phyloP scores from a whole-genome alignment of 2,329 filamentous ascomycete species.

The Colletotrichum orbiculare region DNA sequence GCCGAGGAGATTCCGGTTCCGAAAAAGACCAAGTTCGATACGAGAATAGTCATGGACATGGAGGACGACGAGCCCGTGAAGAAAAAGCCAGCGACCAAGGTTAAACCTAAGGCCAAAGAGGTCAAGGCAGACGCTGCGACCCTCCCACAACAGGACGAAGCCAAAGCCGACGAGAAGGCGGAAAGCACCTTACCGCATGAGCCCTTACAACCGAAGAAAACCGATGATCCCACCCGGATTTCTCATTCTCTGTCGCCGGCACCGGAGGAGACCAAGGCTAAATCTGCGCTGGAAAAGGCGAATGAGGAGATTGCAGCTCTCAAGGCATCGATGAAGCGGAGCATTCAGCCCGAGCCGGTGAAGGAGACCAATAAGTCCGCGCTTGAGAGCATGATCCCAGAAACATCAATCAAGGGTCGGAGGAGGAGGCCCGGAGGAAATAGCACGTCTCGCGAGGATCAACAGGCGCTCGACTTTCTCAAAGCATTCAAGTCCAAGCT shows the following conservation, averaged over 20 bases:
- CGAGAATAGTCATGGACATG: slow-evolving; percentile 74
- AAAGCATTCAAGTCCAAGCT: slow-evolving; percentile 84
- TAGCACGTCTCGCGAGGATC: slow-evolving; percentile 67
- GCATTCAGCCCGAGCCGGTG: slow-evolving; percentile 60
- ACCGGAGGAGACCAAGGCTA: slow-evolving; percentile 47
- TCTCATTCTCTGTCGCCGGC: slow-evolving; percentile 48
- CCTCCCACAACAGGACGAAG: not conserved
- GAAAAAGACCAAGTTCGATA: slow-evolving; percentile 85
- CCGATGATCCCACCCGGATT: slow-evolving; percentile 15
- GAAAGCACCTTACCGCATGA: slow-evolving; percentile 42
- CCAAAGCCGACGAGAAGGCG: slow-evolving; percentile 29
- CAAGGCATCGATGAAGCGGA: slow-evolving; percentile 84
- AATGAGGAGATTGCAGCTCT: slow-evolving; percentile 85
- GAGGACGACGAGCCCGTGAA: slow-evolving; percentile 53
- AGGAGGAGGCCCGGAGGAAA: slow-evolving; percentile 72
- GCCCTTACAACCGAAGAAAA: slow-evolving; percentile 13
- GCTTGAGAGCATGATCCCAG: slow-evolving; percentile 79
- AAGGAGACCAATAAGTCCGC: slow-evolving; percentile 73
- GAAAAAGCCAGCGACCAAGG: slow-evolving; percentile 45
- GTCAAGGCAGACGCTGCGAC: slow-evolving; percentile 22
- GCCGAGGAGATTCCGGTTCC: slow-evolving; percentile 66
- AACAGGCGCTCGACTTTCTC: slow-evolving; percentile 75
- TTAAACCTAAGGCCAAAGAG: slow-evolving; percentile 46
- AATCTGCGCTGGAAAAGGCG: slow-evolving; percentile 72
- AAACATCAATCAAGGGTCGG: slow-evolving; percentile 75